Conservation (phyloP, 202 grass and related monocot species). For the Panicum hallii region DNA sequence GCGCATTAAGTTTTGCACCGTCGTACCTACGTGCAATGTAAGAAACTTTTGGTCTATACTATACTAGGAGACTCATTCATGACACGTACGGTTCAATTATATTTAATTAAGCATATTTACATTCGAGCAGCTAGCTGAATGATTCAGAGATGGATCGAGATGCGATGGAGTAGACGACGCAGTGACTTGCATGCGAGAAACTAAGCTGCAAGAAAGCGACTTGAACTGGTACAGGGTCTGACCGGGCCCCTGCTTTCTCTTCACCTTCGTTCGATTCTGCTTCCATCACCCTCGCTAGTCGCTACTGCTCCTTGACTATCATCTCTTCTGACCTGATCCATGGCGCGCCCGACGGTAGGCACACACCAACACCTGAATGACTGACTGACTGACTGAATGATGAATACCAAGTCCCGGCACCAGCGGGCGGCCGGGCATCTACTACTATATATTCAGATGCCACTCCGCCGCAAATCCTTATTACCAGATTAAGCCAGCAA, state of each 20-base stretch:
- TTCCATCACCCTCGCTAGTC: background rate
- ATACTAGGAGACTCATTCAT: too few species aligned
- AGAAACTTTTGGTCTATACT: too few species aligned
- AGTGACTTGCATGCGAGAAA: too few species aligned
- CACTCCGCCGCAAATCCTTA: background rate
- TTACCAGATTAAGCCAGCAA: background rate
- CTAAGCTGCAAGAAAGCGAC: background rate
- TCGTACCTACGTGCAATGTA: too few species aligned
- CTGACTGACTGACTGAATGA: background rate
- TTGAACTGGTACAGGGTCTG: background rate
- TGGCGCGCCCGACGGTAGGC: too few species aligned
- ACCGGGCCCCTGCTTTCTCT: background rate
- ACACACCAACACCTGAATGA: background rate
- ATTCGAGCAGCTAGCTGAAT: too few species aligned
- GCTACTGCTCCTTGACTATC: slow-evolving; percentile 7
- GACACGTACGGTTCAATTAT: too few species aligned
- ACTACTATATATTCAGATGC: background rate
- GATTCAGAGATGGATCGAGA: too few species aligned
- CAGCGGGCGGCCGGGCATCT: background rate
- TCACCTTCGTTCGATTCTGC: background rate
- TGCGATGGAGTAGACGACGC: too few species aligned
- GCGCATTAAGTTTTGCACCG: too few species aligned
- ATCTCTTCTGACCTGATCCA: background rate
- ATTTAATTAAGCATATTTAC: too few species aligned
- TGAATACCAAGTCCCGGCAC: background rate